Base-by-base conservation (phyloP, 768 basidiomycete species). In the Auriscalpium vulgare region DNA sequence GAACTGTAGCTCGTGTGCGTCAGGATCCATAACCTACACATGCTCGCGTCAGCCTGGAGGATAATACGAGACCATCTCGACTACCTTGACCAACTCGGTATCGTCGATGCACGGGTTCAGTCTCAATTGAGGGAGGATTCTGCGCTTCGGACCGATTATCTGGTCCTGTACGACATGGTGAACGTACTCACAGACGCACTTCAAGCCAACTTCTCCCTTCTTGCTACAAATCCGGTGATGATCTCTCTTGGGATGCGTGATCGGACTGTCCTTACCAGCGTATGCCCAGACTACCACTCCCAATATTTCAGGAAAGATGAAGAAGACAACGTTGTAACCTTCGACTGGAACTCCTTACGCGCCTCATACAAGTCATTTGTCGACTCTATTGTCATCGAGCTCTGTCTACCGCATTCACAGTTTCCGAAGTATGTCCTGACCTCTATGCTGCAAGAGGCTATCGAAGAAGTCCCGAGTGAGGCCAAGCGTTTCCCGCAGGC, bases 21-120 rank as follows among this genome's bases (percentile, higher is more conserved):
- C 62, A 92, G 90, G 68, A 76, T 92, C 53, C 90, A 93, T 68
- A 93, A 92, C 66, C 69, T 81, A 8, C 91, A 89, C 68, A 81
- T 87, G 79, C 75, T 91, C 37, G 86, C 89, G n/a, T 82, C 88
- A 14, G 85, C 82, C 1, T 93, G 91, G 91, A 87, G 78, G 60
- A 71, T 91, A 49, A 82, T 88, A n/a, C 68, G 76, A 4, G 75
- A 84, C 56, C 73, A 74, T 36, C 71, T 92, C 53, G 75, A 75
- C 51, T 74, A 79, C 29, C 71, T 91, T 47, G 72, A 75, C n/a
- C 69, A 76, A 16, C 70, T 74, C 11, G 85, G 84, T 36, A 60
- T 88, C 16, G 69, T 74, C 8, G 84, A 90, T 56, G 63, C 68
- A 34, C 75, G 72, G 36, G 71, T 82, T 55, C 81, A 82, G 55